Evolutionary conservation across 2,329 filamentous ascomycete species (phyloP).

Genomic region (Conoideocrella luteorostrata): DNA sequence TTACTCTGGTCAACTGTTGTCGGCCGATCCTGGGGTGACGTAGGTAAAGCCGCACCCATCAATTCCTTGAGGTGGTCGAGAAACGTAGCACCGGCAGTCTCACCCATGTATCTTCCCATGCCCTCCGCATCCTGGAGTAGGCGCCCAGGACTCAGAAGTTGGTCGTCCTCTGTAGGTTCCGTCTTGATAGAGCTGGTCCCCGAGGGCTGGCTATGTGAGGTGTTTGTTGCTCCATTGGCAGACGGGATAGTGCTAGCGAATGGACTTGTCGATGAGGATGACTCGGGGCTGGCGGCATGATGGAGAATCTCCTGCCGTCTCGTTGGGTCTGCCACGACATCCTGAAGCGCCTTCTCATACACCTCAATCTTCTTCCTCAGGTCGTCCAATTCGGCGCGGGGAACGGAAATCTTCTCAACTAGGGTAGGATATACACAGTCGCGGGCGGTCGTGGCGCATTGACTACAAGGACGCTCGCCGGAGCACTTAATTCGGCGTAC

Average conservation of each 20-base stretch:
- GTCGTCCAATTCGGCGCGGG: constrained; percentile 34
- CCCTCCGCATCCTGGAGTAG: constrained; percentile 39
- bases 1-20: constrained; percentile 9
- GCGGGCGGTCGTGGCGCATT: constrained; percentile 36
- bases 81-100: constrained; percentile 44
- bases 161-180: constrained; percentile 17
- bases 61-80: constrained; percentile 43
- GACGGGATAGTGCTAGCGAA: constrained; percentile 6
- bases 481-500: constrained; percentile 46
- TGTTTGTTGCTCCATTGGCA: neutral
- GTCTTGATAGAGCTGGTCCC: constrained; percentile 9
- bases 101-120: constrained; percentile 39
- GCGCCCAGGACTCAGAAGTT: constrained; percentile 28
- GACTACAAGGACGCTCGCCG: constrained; percentile 40
- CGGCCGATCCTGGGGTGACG: constrained; percentile 3
- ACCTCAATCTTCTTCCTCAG: constrained; percentile 31
- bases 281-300: constrained; percentile 17
- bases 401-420: constrained; percentile 37
- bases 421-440: constrained; percentile 41
- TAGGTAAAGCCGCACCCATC: constrained; percentile 24
- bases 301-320: constrained; percentile 27
- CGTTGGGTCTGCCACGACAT: constrained; percentile 28
- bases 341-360: constrained; percentile 34
- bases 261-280: constrained; percentile 16
- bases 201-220: constrained; percentile 3